These are phyloP conservation scores for Syzygium grande DNA, from an alignment of 345 rosid species.

Conservation along the genomic window DNA sequence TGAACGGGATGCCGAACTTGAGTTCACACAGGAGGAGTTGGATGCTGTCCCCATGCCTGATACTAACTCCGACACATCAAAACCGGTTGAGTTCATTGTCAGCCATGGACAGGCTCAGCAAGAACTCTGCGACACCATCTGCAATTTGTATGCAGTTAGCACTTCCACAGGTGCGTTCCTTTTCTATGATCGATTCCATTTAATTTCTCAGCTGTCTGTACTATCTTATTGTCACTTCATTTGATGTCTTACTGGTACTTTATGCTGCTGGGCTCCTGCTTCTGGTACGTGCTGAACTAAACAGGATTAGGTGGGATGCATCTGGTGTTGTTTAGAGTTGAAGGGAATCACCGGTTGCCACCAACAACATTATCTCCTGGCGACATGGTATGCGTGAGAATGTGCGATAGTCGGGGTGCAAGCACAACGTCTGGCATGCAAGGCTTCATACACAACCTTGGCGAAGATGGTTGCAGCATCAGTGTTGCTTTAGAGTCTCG, in stretches of 20 bases:
- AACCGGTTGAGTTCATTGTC: slow-evolving; percentile 91
- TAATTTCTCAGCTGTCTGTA: background rate
- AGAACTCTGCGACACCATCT: slow-evolving; percentile 94
- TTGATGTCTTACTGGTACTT: background rate
- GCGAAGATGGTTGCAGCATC: slow-evolving; percentile 93
- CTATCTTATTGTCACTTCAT: background rate
- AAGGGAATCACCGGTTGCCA: slow-evolving; percentile 79
- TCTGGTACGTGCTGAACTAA: background rate
- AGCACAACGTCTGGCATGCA: slow-evolving; percentile 82
- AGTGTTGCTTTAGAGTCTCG: slow-evolving; percentile 91
- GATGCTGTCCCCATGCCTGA: slow-evolving; percentile 83
- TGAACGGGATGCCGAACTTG: slow-evolving; percentile 91
- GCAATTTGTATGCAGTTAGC: slow-evolving; percentile 82
- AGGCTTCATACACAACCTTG: slow-evolving; percentile 89
- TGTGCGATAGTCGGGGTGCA: slow-evolving; percentile 82
- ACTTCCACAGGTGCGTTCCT: slow-evolving; percentile 59
- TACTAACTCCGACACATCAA: slow-evolving; percentile 51
- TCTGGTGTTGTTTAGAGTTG: slow-evolving; percentile 76
- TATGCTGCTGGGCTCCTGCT: background rate
- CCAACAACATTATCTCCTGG: slow-evolving; percentile 96
- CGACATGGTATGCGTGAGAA: slow-evolving; percentile 94
- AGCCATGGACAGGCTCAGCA: slow-evolving; percentile 89
- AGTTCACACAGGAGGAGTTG: slow-evolving; percentile 90
- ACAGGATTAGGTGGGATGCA: slow-evolving; percentile 97
- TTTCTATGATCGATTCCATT: background rate